These are phyloP conservation scores for Nematocida minor DNA, from an alignment of 371 early-diverging fungal species.

Conservation along the genomic window DNA sequence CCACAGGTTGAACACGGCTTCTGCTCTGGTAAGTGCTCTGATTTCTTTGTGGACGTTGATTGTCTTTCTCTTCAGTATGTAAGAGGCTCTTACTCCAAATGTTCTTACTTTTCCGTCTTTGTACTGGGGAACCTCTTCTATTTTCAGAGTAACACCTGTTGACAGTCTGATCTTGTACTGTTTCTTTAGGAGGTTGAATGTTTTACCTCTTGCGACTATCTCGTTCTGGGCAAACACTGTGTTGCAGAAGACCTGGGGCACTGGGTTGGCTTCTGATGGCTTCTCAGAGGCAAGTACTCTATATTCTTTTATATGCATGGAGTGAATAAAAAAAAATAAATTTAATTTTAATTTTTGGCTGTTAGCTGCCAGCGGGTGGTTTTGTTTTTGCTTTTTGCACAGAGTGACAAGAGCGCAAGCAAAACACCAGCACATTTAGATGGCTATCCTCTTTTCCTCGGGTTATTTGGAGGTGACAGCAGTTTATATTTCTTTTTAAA, in stretches of 20 bases:
- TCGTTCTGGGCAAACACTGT: constrained; percentile 94
- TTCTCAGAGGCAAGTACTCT: constrained; percentile 62
- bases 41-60: constrained; percentile 99
- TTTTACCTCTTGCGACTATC: constrained; percentile 92
- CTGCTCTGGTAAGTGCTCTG: constrained; percentile 84
- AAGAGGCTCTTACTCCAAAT: constrained; percentile 97
- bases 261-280: constrained; percentile 79
- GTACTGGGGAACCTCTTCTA: constrained; percentile 91
- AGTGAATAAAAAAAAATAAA: constrained; percentile 52
- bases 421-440: no score
- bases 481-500: no score
- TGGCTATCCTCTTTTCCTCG: no score
- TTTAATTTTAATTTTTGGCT: no score
- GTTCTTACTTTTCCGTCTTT: constrained; percentile 82
- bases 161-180: constrained; percentile 97
- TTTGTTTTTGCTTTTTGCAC: no score
- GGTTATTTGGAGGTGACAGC: no score
- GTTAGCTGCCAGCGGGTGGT: no score
- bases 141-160: constrained; percentile 84
- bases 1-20: constrained; percentile 78
- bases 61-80: constrained; percentile 93
- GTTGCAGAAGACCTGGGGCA: constrained; percentile 93
- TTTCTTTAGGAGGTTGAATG: constrained; percentile 96
- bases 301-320: constrained; percentile 63
- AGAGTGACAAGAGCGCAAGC: no score